Evolutionary conservation across 2,329 filamentous ascomycete genomes (phyloP).

Genomic region (Penicillium sp.): DNA sequence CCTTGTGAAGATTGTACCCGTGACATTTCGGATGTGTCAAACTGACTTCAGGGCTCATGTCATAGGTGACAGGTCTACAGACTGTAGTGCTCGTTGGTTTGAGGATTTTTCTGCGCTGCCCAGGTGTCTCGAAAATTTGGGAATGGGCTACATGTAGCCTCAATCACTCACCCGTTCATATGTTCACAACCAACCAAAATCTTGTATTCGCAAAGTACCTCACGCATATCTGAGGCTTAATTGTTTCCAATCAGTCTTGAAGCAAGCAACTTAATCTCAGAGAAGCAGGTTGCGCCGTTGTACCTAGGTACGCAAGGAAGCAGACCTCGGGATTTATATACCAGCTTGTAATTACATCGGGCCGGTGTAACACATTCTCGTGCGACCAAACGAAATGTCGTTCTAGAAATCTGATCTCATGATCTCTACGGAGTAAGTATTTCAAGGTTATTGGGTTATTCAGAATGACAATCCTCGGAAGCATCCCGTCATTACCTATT

Average conservation of each 20-base stretch:
- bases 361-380: slow-evolving; percentile 13
- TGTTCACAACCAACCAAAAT: slow-evolving; percentile 12
- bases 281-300: slow-evolving; percentile 34
- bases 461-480: background rate
- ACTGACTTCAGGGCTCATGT: background rate
- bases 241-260: slow-evolving; percentile 22
- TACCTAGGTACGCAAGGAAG: slow-evolving; percentile 24
- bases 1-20: too few relatives aligned
- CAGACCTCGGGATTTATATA: slow-evolving; percentile 24
- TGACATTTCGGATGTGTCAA: slow-evolving; percentile 11
- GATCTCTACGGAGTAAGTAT: too few relatives aligned
- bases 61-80: slow-evolving; percentile 5
- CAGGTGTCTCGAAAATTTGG: background rate
- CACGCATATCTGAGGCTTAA: slow-evolving; percentile 22
- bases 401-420: too few relatives aligned
- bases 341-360: slow-evolving; percentile 22
- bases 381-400: slow-evolving; percentile 8
- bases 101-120: too few relatives aligned
- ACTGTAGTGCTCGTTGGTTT: slow-evolving; percentile 1
- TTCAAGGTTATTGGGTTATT: too few relatives aligned
- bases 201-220: background rate
- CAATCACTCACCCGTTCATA: slow-evolving; percentile 16
- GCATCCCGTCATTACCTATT: too few relatives aligned
- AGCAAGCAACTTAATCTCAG: slow-evolving; percentile 28
- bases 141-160: slow-evolving; percentile 15